A percentile compares a stretch with the other conserved stretches of the same genome.
Evolutionary conservation across 1,284 basidiomycete species (phyloP).

Genomic region (Puccinia coronata): DNA sequence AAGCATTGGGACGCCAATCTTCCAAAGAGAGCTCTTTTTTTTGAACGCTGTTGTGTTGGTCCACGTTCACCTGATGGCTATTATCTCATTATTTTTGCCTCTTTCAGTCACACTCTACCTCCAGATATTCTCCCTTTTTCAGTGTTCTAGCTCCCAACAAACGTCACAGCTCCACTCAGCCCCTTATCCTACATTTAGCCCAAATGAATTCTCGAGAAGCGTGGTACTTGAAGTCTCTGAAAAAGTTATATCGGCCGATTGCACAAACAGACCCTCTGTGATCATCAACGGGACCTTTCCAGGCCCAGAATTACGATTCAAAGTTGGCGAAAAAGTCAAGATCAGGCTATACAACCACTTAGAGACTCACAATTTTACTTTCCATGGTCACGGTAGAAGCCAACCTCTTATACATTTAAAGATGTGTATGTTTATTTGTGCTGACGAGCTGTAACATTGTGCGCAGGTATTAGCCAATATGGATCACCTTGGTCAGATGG

Average conservation of each 20-base stretch:
- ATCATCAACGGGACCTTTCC: slow-evolving; percentile 53
- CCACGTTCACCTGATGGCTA: neutral
- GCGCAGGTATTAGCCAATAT: slow-evolving; percentile 43
- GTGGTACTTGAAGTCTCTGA: slow-evolving; percentile 35
- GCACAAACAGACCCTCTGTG: slow-evolving; percentile 35
- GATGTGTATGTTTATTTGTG: neutral
- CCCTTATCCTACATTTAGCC: neutral
- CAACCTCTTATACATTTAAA: no score
- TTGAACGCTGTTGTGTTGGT: neutral
- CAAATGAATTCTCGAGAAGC: slow-evolving; percentile 1
- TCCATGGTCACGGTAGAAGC: slow-evolving; percentile 28
- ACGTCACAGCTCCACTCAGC: neutral
- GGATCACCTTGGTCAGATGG: slow-evolving; percentile 56
- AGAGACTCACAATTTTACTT: slow-evolving; percentile 51
- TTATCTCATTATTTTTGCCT: neutral
- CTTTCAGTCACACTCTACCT: neutral
- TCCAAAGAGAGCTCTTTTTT: neutral
- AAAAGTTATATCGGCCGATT: slow-evolving; percentile 18
- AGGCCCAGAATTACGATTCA: slow-evolving; percentile 54
- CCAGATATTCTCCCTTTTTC: neutral
- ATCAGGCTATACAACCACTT: slow-evolving; percentile 53
- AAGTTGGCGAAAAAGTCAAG: slow-evolving; percentile 52
- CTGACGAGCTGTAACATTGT: slow-evolving; percentile 47
- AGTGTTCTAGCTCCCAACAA: neutral
- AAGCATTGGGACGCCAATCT: no score